phyloP scores from a whole-genome alignment of 2,329 filamentous ascomycete genomes.

The Ascocoryne sarcoides region DNA sequence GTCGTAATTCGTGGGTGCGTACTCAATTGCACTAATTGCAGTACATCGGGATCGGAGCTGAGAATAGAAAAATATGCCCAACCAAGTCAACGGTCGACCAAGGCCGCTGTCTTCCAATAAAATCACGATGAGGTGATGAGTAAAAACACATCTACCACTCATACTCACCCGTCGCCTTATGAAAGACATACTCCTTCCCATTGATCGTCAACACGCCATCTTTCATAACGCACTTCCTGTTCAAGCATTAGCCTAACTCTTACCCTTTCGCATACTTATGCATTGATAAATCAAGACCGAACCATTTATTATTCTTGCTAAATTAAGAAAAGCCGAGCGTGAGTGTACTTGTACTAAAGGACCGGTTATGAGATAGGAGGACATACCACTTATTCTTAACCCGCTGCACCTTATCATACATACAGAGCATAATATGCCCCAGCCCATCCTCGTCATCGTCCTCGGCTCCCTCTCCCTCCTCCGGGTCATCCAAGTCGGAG shows the following conservation, averaged over 20 bases:
- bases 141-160: constrained; percentile 96
- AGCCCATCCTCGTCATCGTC: constrained; percentile 72
- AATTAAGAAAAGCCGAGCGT: not conserved
- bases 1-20: too few species aligned
- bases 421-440: constrained; percentile 93
- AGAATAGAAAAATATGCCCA: too few species aligned
- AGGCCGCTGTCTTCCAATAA: too few species aligned
- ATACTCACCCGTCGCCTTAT: constrained; percentile 94
- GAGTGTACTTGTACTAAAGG: too few species aligned
- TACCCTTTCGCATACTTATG: not conserved
- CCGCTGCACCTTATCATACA: constrained; percentile 97
- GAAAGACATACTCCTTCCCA: constrained; percentile 94
- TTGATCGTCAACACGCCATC: constrained; percentile 91
- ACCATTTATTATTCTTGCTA: too few species aligned
- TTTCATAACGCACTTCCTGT: constrained; percentile 93
- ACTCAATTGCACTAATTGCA: too few species aligned
- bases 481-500: constrained; percentile 91
- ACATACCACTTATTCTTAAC: constrained; percentile 95
- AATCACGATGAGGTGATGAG: too few species aligned
- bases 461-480: constrained; percentile 75
- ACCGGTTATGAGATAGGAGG: not conserved
- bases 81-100: too few species aligned
- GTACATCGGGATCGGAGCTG: too few species aligned
- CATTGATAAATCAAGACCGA: too few species aligned
- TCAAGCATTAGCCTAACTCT: constrained; percentile 6